A percentile compares a stretch with the other conserved stretches of the same genome.
Evolutionary conservation across 345 rosid genomes (phyloP).

Genomic region (Kandelia obovata): DNA sequence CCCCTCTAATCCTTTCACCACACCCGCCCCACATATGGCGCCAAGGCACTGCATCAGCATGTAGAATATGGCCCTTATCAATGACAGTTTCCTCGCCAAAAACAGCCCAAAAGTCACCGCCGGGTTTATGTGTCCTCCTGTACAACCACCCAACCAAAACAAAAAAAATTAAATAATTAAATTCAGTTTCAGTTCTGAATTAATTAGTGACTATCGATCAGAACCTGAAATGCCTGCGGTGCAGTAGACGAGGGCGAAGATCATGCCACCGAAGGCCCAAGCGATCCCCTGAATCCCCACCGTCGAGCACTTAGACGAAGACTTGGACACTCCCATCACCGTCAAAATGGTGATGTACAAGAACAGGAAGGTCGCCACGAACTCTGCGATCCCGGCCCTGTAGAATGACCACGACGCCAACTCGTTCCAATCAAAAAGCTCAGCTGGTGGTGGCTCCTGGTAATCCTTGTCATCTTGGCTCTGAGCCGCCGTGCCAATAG

Average conservation of each 20-base stretch:
- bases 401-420: not conserved
- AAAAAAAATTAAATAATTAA: not conserved
- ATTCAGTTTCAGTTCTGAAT: not conserved
- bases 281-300: not conserved
- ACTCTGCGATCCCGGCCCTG: not conserved
- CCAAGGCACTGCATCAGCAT: not conserved
- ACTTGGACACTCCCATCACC: not conserved
- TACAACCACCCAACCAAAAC: too few species aligned
- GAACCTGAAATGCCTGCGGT: not conserved
- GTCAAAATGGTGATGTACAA: not conserved
- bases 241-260: constrained; percentile 6
- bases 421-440: not conserved
- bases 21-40: not conserved
- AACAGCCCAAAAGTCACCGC: not conserved
- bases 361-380: not conserved
- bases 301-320: not conserved
- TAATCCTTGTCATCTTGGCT: not conserved
- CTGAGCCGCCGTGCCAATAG: not conserved
- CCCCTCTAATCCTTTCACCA: constrained; percentile 1
- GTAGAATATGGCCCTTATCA: not conserved
- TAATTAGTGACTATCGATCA: not conserved
- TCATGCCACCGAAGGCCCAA: constrained; percentile 1
- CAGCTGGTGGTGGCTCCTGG: not conserved
- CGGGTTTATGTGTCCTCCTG: not conserved
- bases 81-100: not conserved